These are phyloP conservation scores for Parachaetomium inaequale DNA, from an alignment of 495 filamentous ascomycete genomes.

Conservation along the genomic window DNA sequence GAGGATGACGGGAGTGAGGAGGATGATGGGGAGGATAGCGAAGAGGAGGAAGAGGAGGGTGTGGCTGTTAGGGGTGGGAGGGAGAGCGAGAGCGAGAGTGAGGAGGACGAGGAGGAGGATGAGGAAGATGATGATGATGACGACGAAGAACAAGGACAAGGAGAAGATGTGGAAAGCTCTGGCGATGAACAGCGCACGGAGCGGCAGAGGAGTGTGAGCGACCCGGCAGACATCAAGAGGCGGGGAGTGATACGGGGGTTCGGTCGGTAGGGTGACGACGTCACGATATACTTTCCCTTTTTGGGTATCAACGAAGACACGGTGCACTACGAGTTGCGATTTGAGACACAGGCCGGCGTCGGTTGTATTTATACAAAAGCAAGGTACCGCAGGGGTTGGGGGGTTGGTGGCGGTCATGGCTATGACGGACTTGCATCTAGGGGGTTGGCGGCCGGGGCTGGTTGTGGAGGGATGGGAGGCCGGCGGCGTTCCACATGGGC, in stretches of 20 bases:
- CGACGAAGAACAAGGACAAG: slow-evolving; percentile 14
- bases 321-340: background rate
- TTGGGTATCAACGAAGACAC: background rate
- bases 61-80: slow-evolving; percentile 19
- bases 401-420: slow-evolving; percentile 2
- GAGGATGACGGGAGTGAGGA: slow-evolving; percentile 14
- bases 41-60: background rate
- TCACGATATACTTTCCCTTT: slow-evolving; percentile 3
- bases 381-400: background rate
- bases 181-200: slow-evolving; percentile 49
- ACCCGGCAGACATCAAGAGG: slow-evolving; percentile 38
- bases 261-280: slow-evolving; percentile 9
- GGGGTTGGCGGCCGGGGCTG: slow-evolving; percentile 6
- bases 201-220: slow-evolving; percentile 51
- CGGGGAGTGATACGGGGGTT: slow-evolving; percentile 19
- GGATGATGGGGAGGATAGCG: background rate
- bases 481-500: slow-evolving; percentile 7
- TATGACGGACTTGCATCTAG: slow-evolving; percentile 14
- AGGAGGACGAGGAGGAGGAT: slow-evolving; percentile 16
- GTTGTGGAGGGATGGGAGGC: background rate
- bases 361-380: slow-evolving; percentile 8
- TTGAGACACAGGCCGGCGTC: background rate
- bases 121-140: slow-evolving; percentile 21
- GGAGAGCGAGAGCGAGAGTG: slow-evolving; percentile 18
- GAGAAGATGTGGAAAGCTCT: slow-evolving; percentile 32